Conservation (phyloP, 2,329 filamentous ascomycete species). For the Leptographium wingfieldii region DNA sequence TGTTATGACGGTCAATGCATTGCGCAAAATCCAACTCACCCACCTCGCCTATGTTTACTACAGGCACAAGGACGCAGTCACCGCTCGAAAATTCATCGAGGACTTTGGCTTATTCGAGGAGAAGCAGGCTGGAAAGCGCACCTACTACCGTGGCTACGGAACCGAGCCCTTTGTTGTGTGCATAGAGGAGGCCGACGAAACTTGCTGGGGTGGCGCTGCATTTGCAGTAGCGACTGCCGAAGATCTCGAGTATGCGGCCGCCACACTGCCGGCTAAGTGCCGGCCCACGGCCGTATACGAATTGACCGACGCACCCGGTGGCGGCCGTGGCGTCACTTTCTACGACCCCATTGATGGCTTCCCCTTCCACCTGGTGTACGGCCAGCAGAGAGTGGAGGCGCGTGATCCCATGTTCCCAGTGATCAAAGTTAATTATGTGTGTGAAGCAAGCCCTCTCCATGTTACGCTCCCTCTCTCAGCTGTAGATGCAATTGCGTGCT, state of each 20-base stretch:
- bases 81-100: constrained; percentile 27
- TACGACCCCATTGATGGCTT: constrained; percentile 41
- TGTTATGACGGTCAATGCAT: constrained; percentile 13
- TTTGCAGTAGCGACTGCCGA: constrained; percentile 44
- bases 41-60: constrained; percentile 35
- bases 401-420: constrained; percentile 28
- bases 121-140: constrained; percentile 26
- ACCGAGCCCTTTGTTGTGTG: constrained; percentile 47
- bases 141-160: constrained; percentile 51
- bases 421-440: constrained; percentile 32
- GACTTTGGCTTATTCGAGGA: constrained; percentile 35
- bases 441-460: not conserved
- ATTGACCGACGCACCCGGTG: constrained; percentile 37
- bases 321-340: constrained; percentile 39
- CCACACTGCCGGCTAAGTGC: constrained; percentile 33
- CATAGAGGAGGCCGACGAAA: constrained; percentile 31
- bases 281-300: constrained; percentile 35
- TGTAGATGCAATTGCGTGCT: not conserved
- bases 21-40: constrained; percentile 23
- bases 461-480: not conserved
- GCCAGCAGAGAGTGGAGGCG: constrained; percentile 29
- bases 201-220: constrained; percentile 42
- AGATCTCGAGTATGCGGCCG: constrained; percentile 38
- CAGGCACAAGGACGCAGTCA: constrained; percentile 30
- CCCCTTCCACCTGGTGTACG: constrained; percentile 44